Conservation (phyloP, 176 grass and related monocot genomes). For the Chrysopogon serrulatus region DNA sequence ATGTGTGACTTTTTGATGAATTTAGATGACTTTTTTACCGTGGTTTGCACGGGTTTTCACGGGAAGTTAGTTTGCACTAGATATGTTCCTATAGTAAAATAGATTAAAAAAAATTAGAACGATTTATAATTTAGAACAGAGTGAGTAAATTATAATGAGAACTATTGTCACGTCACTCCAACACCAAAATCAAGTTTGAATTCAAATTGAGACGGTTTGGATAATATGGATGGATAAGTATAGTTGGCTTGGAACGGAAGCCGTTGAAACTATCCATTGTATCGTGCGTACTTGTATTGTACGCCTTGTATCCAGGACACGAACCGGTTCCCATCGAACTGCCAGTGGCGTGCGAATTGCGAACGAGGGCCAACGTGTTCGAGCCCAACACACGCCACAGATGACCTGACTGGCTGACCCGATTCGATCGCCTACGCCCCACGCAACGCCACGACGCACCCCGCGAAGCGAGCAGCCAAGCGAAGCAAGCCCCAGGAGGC, state of each 20-base stretch:
- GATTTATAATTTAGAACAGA: too few species aligned
- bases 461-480: neutral
- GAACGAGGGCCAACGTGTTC: neutral
- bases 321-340: neutral
- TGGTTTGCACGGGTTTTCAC: too few species aligned
- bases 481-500: neutral
- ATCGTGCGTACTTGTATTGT: too few species aligned
- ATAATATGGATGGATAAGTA: too few species aligned
- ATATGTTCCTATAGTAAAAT: too few species aligned
- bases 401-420: neutral
- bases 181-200: neutral
- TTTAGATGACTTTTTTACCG: too few species aligned
- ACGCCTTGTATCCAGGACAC: too few species aligned
- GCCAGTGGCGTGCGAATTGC: neutral
- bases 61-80: too few species aligned
- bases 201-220: neutral
- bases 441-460: constrained; percentile 21
- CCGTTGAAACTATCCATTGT: neutral
- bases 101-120: too few species aligned
- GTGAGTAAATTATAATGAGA: neutral
- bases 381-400: constrained; percentile 4
- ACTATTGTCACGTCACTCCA: neutral
- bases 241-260: neutral
- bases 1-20: too few species aligned
- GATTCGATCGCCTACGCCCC: constrained; percentile 23